Evolutionary conservation across 1,284 basidiomycete genomes (phyloP).

Genomic region (Cutaneotrichosporon cavernicola): DNA sequence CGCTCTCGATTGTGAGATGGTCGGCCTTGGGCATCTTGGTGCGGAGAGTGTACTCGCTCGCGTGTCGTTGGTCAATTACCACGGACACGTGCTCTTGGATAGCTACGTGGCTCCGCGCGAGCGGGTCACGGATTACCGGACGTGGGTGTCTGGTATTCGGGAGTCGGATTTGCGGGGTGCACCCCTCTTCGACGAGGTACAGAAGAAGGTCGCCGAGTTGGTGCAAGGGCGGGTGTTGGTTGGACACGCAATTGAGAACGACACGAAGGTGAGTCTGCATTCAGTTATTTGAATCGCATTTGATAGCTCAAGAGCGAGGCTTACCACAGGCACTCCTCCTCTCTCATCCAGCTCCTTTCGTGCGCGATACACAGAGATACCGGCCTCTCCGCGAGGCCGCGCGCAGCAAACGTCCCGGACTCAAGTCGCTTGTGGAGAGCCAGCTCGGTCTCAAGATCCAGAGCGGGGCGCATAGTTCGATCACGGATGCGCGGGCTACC

Average conservation of each 20-base stretch:
- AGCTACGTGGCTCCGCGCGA: constrained; percentile 85
- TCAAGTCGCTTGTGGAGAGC: constrained; percentile 77
- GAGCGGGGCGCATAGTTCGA: constrained; percentile 78
- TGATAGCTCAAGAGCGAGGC: not conserved
- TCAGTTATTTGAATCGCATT: not conserved
- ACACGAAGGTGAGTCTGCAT: constrained; percentile 66
- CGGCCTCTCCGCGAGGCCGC: constrained; percentile 57
- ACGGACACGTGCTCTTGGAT: constrained; percentile 78
- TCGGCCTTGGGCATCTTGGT: constrained; percentile 82
- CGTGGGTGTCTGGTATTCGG: constrained; percentile 84
- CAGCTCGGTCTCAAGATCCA: constrained; percentile 85
- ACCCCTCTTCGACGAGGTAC: constrained; percentile 74
- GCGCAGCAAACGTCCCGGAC: constrained; percentile 65
- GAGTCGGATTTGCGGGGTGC: constrained; percentile 75
- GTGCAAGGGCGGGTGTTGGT: constrained; percentile 81
- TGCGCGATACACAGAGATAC: constrained; percentile 77
- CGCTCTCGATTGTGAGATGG: constrained; percentile 96
- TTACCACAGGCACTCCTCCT: constrained; percentile 71
- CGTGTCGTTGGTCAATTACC: constrained; percentile 87
- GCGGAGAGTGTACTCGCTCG: constrained; percentile 80
- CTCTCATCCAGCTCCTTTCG: constrained; percentile 76
- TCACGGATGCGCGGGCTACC: constrained; percentile 89
- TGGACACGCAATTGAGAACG: constrained; percentile 90
- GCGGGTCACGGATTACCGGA: constrained; percentile 88
- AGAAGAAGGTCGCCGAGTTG: constrained; percentile 73